Evolutionary conservation across 805 yeast species (phyloP).

Genomic region (Naumovozyma castellii): DNA sequence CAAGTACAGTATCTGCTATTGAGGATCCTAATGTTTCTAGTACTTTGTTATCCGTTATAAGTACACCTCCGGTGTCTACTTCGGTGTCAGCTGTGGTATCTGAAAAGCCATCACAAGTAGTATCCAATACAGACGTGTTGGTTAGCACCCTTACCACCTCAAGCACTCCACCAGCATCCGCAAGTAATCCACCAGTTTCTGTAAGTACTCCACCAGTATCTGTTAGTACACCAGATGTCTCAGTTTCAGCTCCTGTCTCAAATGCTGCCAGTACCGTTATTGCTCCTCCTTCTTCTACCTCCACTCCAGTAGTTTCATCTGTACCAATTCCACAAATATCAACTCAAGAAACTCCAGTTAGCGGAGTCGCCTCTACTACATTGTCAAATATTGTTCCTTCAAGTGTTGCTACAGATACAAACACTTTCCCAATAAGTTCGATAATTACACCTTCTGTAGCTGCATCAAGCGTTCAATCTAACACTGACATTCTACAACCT

Average conservation of each 20-base stretch:
- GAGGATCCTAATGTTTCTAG: no score
- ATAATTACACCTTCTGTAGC: no score
- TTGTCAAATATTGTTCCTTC: neutral
- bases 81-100: neutral
- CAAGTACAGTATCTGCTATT: conserved; percentile 9
- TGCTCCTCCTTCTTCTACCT: neutral
- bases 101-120: neutral
- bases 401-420: no score
- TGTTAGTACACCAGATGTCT: no score
- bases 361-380: neutral
- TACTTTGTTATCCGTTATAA: no score
- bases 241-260: conserved; percentile 1
- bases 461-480: no score
- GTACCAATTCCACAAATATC: neutral
- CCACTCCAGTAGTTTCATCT: neutral
- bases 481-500: no score
- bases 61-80: no score
- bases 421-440: no score
- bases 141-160: neutral
- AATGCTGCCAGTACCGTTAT: neutral
- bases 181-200: neutral
- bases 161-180: neutral
- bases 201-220: neutral
- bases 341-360: neutral
- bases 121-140: neutral